Conservation (phyloP, 2,329 filamentous ascomycete genomes). For the Hawksworthiomyces lignivorus region DNA sequence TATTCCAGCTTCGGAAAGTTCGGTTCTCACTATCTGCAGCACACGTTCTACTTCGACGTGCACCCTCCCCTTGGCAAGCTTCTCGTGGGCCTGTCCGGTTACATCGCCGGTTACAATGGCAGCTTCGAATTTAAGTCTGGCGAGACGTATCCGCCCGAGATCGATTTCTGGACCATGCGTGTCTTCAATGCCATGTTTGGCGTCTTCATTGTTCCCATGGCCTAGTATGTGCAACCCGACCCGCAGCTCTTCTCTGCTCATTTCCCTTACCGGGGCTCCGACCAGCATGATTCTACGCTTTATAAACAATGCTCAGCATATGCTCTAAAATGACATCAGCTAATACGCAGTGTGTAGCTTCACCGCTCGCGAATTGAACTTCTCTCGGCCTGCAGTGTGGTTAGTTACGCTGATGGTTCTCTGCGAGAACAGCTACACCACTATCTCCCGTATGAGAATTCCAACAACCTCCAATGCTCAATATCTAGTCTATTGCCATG, state of each 20-base stretch:
- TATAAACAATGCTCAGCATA: too few species aligned
- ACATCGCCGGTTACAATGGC: slow-evolving; percentile 95
- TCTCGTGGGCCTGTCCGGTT: slow-evolving; percentile 92
- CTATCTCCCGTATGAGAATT: slow-evolving; percentile 64
- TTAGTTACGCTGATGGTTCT: slow-evolving; percentile 93
- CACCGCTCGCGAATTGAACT: slow-evolving; percentile 83
- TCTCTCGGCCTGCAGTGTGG: slow-evolving; percentile 84
- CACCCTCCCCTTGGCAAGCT: slow-evolving; percentile 92
- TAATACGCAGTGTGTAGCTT: slow-evolving; percentile 47
- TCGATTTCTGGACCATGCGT: slow-evolving; percentile 98
- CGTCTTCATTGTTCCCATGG: slow-evolving; percentile 82
- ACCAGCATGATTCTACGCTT: too few species aligned
- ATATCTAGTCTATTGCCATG: too few species aligned
- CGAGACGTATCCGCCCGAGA: slow-evolving; percentile 84
- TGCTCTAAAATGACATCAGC: too few species aligned
- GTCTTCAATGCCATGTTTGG: slow-evolving; percentile 95
- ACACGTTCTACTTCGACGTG: slow-evolving; percentile 96
- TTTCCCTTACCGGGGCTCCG: too few species aligned
- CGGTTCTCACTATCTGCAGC: slow-evolving; percentile 96
- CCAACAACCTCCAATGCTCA: background rate
- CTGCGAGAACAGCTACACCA: slow-evolving; percentile 98
- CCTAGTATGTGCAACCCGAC: slow-evolving; percentile 51
- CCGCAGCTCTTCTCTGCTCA: too few species aligned
- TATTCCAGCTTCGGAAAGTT: slow-evolving; percentile 79
- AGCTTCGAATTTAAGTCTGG: slow-evolving; percentile 99